phyloP scores from a whole-genome alignment of 176 grass and related monocot species.

The Pontederia paniculata region DNA sequence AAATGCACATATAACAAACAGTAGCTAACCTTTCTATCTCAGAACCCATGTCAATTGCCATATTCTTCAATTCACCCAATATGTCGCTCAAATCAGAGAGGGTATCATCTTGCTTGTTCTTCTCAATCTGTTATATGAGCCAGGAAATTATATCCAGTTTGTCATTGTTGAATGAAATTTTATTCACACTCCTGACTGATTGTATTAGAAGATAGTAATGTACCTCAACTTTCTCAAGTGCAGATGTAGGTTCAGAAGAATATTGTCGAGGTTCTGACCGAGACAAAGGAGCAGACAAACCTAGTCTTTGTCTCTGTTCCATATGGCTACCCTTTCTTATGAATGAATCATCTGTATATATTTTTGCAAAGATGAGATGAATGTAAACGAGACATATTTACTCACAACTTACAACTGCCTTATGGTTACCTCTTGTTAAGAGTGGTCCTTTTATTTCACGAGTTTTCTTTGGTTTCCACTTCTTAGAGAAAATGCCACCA shows the following conservation, averaged over 20 bases:
- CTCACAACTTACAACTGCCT: background rate
- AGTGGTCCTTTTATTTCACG: slow-evolving; percentile 52
- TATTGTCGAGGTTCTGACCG: slow-evolving; percentile 33
- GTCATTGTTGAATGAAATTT: background rate
- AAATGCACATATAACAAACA: background rate
- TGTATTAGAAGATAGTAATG: background rate
- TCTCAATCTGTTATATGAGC: slow-evolving; percentile 42
- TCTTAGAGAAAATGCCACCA: slow-evolving; percentile 64
- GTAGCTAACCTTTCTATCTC: slow-evolving; percentile 55
- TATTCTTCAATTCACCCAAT: slow-evolving; percentile 63
- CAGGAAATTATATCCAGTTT: slow-evolving; percentile 10
- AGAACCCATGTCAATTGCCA: slow-evolving; percentile 81
- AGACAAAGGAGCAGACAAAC: slow-evolving; percentile 28
- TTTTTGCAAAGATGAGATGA: slow-evolving; percentile 1
- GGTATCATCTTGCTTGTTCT: slow-evolving; percentile 74
- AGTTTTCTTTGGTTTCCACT: slow-evolving; percentile 67
- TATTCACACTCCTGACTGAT: background rate
- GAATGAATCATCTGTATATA: slow-evolving; percentile 65
- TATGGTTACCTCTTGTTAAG: slow-evolving; percentile 38
- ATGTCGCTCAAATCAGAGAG: slow-evolving; percentile 69
- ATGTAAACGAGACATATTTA: background rate
- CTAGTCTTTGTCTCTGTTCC: slow-evolving; percentile 71
- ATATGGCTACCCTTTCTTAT: slow-evolving; percentile 53
- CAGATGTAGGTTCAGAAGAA: slow-evolving; percentile 34
- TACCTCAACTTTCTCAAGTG: slow-evolving; percentile 76